Evolutionary conservation across 768 basidiomycete genomes (phyloP).

Genomic region (Termitomyces sp.): DNA sequence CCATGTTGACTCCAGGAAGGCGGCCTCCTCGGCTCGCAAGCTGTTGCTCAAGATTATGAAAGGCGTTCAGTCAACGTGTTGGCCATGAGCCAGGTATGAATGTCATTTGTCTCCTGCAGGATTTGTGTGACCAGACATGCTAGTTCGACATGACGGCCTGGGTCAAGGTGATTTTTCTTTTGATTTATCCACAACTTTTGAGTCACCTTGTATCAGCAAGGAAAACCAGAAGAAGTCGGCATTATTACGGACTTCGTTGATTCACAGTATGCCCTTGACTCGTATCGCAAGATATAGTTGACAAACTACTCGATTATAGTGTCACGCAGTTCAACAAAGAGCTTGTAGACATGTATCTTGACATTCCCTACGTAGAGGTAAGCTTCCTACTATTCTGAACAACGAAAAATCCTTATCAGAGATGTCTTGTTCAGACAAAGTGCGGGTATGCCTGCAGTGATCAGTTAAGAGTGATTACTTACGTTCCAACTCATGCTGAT

Average conservation of each 20-base stretch:
- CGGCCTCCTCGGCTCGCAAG: conserved; percentile 85
- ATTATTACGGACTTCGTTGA: conserved; percentile 85
- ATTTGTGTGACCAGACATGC: conserved; percentile 10
- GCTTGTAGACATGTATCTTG: conserved; percentile 72
- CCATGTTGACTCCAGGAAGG: conserved; percentile 52
- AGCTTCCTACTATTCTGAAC: background rate
- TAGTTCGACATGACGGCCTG: conserved; percentile 93
- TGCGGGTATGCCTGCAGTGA: conserved; percentile 96
- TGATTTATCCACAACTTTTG: background rate
- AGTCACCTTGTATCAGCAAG: conserved; percentile 33
- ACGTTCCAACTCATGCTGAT: conserved; percentile 24
- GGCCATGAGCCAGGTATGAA: conserved; percentile 74
- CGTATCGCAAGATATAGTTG: background rate
- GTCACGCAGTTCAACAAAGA: conserved; percentile 77
- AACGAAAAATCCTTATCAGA: conserved; percentile 6
- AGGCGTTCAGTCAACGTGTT: conserved; percentile 56
- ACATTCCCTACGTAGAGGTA: conserved; percentile 73
- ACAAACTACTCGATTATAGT: conserved; percentile 30
- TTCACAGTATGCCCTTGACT: conserved; percentile 32
- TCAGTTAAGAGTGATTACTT: conserved; percentile 47
- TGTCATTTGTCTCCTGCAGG: conserved; percentile 5
- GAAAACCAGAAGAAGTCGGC: conserved; percentile 72
- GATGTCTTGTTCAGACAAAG: conserved; percentile 49
- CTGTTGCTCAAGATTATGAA: conserved; percentile 75
- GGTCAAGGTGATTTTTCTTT: conserved; percentile 62